Base-by-base conservation (phyloP, 257 asterid genomes). In the Lithospermum erythrorhizon region DNA sequence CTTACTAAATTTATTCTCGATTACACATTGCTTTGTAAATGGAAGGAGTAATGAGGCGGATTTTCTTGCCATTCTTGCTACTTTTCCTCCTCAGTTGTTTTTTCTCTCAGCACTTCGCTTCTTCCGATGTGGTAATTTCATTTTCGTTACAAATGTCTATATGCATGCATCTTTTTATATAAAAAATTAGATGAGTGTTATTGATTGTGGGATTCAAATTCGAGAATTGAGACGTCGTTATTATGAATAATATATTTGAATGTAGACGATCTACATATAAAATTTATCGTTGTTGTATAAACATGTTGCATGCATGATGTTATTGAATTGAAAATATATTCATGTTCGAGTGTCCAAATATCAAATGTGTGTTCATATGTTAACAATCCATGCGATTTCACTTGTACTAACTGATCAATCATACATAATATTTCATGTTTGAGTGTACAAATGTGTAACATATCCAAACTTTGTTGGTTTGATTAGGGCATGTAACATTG, bases 61-160 rank as follows among this genome's bases (percentile, higher is more conserved):
- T 76, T 71, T 69, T 80, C 66, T 57, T 73, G 81, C 87, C 76
- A 64, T 78, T 49, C 61, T 55, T 79, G 74, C 55, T 85, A 58
- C 48, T 85, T 58, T 52, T 82, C 18, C 67, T 83, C 68, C 66
- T 78, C 67, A 84, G 79, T 9, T 82, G 86, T 76, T 79, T 80
- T 61, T 61, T 81, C 59, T 74, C 90, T 66, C 87, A 72, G 80
- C 95, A 84, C 23, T 48, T 4, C 65, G 97, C 97, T 57, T 79
- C 95, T 19, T 84, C 81, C 35, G 89, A 79, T 64, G 83, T 74
- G 81, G 98, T 84, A 77, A 37, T 82, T 55, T 8, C 0, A 1
- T 57, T 1, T 65, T 20, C 54, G 5, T 27, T 18, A 49, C 21
- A 10, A 22, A 27, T 27, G 32, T 41, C 27, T 19, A 10, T 35